Conservation (phyloP, 2,329 filamentous ascomycete genomes). For the Epicoccum sorghinum region DNA sequence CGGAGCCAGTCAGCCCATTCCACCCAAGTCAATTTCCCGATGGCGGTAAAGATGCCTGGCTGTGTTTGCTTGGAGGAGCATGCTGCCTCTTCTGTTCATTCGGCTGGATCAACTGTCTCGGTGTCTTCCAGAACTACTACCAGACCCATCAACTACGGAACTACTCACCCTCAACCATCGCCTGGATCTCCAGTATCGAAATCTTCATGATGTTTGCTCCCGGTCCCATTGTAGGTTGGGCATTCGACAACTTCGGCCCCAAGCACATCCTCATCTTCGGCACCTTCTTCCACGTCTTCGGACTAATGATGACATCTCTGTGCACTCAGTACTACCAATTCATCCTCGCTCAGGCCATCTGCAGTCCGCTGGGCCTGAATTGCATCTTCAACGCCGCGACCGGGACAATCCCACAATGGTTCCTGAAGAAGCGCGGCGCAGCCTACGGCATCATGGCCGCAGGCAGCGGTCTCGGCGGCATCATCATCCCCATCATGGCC, state of each 20-base stretch:
- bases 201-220: constrained; percentile 58
- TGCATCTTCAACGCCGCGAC: constrained; percentile 61
- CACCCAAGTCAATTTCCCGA: constrained; percentile 46
- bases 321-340: constrained; percentile 62
- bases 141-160: constrained; percentile 48
- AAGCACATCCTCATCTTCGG: constrained; percentile 60
- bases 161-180: constrained; percentile 49
- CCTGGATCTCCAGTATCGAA: constrained; percentile 55
- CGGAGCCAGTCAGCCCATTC: constrained; percentile 27
- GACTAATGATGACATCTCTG: constrained; percentile 68
- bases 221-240: constrained; percentile 67
- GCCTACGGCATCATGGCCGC: constrained; percentile 58
- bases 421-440: constrained; percentile 57
- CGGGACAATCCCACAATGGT: constrained; percentile 53
- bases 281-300: constrained; percentile 63
- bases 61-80: constrained; percentile 35
- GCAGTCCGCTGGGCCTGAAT: constrained; percentile 58
- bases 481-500: constrained; percentile 69
- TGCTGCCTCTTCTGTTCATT: constrained; percentile 45
- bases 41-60: constrained; percentile 45
- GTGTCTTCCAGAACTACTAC: constrained; percentile 57
- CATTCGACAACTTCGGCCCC: constrained; percentile 69
- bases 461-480: constrained; percentile 59
- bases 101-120: constrained; percentile 54
- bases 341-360: constrained; percentile 60